These are phyloP conservation scores for Aspergillus sp. DNA, from an alignment of 2,329 filamentous ascomycete genomes.

Conservation along the genomic window DNA sequence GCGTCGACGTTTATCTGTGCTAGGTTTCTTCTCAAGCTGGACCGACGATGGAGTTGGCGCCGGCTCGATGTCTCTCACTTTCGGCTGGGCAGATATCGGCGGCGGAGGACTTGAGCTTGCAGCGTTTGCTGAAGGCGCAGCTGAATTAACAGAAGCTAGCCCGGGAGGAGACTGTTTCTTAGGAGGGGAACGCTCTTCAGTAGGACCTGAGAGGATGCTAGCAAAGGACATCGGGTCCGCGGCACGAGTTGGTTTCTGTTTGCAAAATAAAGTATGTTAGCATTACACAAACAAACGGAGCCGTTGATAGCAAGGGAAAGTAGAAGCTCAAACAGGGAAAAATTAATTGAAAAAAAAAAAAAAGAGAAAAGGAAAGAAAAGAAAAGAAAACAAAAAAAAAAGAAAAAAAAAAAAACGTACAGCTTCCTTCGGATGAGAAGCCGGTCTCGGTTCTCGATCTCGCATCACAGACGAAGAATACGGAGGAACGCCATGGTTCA, in stretches of 20 bases:
- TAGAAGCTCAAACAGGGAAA: slow-evolving; percentile 17
- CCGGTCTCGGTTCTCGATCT: slow-evolving; percentile 32
- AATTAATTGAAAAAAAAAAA: no score
- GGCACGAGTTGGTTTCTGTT: slow-evolving; percentile 68
- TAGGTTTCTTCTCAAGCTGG: slow-evolving; percentile 29
- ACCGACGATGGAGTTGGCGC: slow-evolving; percentile 26
- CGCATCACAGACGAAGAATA: slow-evolving; percentile 35
- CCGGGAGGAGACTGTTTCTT: slow-evolving; percentile 49
- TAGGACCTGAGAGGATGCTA: slow-evolving; percentile 82
- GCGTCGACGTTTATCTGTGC: slow-evolving; percentile 27
- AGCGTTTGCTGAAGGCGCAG: slow-evolving; percentile 12
- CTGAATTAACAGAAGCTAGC: slow-evolving; percentile 18
- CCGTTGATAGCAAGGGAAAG: neutral
- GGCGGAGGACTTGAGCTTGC: slow-evolving; percentile 22
- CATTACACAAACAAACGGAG: neutral
- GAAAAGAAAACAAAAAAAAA: no score
- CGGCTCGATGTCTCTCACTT: slow-evolving; percentile 25
- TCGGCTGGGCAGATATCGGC: slow-evolving; percentile 16
- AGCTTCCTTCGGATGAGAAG: slow-evolving; percentile 41
- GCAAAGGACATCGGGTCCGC: slow-evolving; percentile 94
- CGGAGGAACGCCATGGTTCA: slow-evolving; percentile 28
- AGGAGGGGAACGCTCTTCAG: slow-evolving; percentile 55
- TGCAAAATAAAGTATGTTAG: slow-evolving; percentile 2
- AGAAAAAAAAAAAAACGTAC: slow-evolving; percentile 28
- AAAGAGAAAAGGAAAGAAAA: no score